Percentiles rank a stretch among this genome's conserved stretches.
phyloP scores from a whole-genome alignment of 768 basidiomycete species.

The Sarcodon aspratus region DNA sequence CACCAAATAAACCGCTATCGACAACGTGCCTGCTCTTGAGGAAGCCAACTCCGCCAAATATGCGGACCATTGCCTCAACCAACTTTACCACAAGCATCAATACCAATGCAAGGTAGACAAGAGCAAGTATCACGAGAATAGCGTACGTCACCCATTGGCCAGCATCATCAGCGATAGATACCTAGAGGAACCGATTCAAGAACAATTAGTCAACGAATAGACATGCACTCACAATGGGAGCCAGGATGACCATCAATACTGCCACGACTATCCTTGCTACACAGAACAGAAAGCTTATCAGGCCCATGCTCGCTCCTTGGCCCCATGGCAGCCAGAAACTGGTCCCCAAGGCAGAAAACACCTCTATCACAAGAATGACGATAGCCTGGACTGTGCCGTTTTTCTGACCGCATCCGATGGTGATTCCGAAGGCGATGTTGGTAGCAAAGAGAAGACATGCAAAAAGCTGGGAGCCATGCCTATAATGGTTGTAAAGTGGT shows the following conservation, averaged over 20 bases:
- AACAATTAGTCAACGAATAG: slow-evolving; percentile 6
- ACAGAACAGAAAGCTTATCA: slow-evolving; percentile 88
- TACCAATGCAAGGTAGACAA: slow-evolving; percentile 76
- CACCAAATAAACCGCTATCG: slow-evolving; percentile 84
- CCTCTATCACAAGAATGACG: slow-evolving; percentile 82
- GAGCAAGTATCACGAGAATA: slow-evolving; percentile 69
- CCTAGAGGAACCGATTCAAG: slow-evolving; percentile 32
- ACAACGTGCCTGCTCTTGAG: slow-evolving; percentile 70
- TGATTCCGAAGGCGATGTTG: slow-evolving; percentile 74
- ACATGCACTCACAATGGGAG: slow-evolving; percentile 63
- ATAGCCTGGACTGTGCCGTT: slow-evolving; percentile 90
- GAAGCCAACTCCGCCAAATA: slow-evolving; percentile 70
- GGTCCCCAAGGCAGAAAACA: slow-evolving; percentile 76
- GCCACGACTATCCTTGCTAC: slow-evolving; percentile 84
- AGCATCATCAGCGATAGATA: slow-evolving; percentile 71
- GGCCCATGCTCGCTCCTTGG: slow-evolving; percentile 92
- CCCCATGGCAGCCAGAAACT: slow-evolving; percentile 97
- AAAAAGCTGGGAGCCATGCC: slow-evolving; percentile 85
- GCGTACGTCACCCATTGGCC: slow-evolving; percentile 93
- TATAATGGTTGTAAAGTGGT: slow-evolving; percentile 90
- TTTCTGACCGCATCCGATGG: slow-evolving; percentile 81
- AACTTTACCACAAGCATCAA: slow-evolving; percentile 81
- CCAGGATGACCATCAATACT: slow-evolving; percentile 83
- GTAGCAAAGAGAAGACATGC: slow-evolving; percentile 70
- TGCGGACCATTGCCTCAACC: slow-evolving; percentile 70